phyloP scores from a whole-genome alignment of 495 filamentous ascomycete species.

The Daldinia vernicosa region DNA sequence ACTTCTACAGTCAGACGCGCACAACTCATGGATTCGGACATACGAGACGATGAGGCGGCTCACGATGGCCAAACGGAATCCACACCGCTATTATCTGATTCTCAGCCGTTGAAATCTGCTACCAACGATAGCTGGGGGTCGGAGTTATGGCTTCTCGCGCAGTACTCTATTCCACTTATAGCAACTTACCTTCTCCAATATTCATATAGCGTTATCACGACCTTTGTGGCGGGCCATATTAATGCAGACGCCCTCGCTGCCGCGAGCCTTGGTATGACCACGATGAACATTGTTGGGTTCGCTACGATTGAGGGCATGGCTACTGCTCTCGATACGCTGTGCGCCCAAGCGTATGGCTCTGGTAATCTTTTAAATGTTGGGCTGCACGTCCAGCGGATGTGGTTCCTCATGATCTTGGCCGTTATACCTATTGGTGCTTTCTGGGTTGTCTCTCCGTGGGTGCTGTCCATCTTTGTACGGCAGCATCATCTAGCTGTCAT shows the following conservation, averaged over 20 bases:
- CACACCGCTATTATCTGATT: conserved; percentile 24
- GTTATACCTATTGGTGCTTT: conserved; percentile 71
- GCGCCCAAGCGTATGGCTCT: conserved; percentile 79
- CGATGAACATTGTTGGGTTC: conserved; percentile 73
- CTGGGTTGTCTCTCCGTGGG: conserved; percentile 69
- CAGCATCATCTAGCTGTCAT: conserved; percentile 66
- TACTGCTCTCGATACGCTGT: conserved; percentile 78
- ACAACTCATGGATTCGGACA: conserved; percentile 13
- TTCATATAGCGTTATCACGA: conserved; percentile 73
- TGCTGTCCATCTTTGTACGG: conserved; percentile 70
- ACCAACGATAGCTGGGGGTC: conserved; percentile 23
- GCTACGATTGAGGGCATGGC: conserved; percentile 76
- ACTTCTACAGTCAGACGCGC: not conserved
- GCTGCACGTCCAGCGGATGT: conserved; percentile 76
- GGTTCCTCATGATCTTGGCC: conserved; percentile 68
- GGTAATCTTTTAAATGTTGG: conserved; percentile 74
- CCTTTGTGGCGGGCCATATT: conserved; percentile 73
- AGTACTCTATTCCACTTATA: conserved; percentile 72
- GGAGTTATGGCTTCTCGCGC: conserved; percentile 50
- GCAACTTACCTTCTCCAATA: conserved; percentile 80
- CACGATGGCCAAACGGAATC: conserved; percentile 6
- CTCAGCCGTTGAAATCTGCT: conserved; percentile 2
- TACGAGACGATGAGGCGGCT: conserved; percentile 10
- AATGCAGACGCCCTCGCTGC: conserved; percentile 71
- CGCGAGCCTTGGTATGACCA: conserved; percentile 50